phyloP scores from a whole-genome alignment of 805 yeast genomes.

The Kodamaea neixiangensis region DNA sequence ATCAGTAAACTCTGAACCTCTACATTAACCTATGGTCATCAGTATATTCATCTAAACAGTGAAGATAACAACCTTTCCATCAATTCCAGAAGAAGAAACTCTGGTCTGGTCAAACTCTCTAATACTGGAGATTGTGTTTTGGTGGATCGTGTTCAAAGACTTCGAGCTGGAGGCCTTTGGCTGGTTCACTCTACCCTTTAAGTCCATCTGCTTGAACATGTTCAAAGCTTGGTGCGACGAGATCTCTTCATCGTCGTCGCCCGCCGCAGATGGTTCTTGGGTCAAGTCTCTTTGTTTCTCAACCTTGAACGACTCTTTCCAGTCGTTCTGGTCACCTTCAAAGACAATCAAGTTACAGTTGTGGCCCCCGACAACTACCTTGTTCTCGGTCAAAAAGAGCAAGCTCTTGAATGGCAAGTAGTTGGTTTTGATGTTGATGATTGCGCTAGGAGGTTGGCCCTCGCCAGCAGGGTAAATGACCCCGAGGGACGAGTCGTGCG shows the following conservation, averaged over 20 bases:
- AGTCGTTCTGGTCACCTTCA: slow-evolving; percentile 61
- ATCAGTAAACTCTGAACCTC: no score
- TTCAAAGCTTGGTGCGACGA: slow-evolving; percentile 78
- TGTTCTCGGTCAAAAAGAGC: slow-evolving; percentile 64
- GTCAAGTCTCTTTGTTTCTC: slow-evolving; percentile 51
- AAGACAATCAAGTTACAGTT: slow-evolving; percentile 89
- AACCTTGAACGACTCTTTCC: slow-evolving; percentile 61
- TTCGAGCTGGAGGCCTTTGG: slow-evolving; percentile 28
- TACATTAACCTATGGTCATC: no score
- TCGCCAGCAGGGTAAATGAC: slow-evolving; percentile 78
- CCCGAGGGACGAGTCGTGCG: slow-evolving; percentile 84
- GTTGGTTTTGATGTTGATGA: slow-evolving; percentile 60
- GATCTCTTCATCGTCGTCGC: slow-evolving; percentile 54
- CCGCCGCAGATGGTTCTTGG: slow-evolving; percentile 47
- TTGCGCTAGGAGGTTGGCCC: slow-evolving; percentile 59
- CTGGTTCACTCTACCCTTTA: slow-evolving; percentile 76
- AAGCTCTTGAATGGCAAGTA: slow-evolving; percentile 80
- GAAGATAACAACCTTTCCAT: slow-evolving; percentile 88
- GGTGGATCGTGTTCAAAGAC: slow-evolving; percentile 77
- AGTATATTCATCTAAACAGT: slow-evolving; percentile 14
- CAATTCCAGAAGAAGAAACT: slow-evolving; percentile 75
- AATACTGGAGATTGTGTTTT: slow-evolving; percentile 79
- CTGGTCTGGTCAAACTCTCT: slow-evolving; percentile 49
- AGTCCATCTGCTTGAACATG: slow-evolving; percentile 93
- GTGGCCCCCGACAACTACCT: slow-evolving; percentile 86